These are phyloP conservation scores for Punctularia strigosozonata DNA, from an alignment of 768 basidiomycete genomes.

Conservation along the genomic window DNA sequence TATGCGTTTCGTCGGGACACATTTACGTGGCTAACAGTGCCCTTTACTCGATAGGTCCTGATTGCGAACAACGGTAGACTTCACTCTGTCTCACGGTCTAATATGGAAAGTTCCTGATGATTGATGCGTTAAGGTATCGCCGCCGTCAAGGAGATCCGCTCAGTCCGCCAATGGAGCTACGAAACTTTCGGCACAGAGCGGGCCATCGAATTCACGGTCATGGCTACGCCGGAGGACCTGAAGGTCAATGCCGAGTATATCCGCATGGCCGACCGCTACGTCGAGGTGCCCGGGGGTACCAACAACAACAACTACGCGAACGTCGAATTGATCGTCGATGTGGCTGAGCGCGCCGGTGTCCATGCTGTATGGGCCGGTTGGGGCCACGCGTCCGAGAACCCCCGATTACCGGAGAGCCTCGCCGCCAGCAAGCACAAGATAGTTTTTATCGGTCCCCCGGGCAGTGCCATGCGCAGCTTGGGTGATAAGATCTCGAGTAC, in stretches of 20 bases:
- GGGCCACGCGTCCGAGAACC: conserved; percentile 99
- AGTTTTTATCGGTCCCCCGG: conserved; percentile 98
- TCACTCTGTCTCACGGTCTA: neutral
- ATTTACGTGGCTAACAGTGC: conserved; percentile 5
- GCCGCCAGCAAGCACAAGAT: conserved; percentile 90
- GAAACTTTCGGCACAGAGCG: conserved; percentile 97
- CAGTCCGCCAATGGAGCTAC: conserved; percentile 98
- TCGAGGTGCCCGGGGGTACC: conserved; percentile 95
- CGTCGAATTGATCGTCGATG: conserved; percentile 96
- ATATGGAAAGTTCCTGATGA: conserved; percentile 3
- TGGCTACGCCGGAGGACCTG: conserved; percentile 98
- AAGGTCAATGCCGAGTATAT: conserved; percentile 99
- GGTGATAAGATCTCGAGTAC: conserved; percentile 99
- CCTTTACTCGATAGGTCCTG: conserved; percentile 53
- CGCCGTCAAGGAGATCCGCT: conserved; percentile 98
- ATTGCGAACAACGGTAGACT: conserved; percentile 94
- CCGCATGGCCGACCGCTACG: conserved; percentile 98
- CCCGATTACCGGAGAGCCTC: conserved; percentile 87
- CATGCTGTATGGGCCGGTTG: conserved; percentile 99
- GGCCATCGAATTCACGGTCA: conserved; percentile 96
- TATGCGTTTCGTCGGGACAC: conserved; percentile 10
- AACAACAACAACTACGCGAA: conserved; percentile 99
- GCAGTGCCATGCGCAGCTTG: conserved; percentile 96
- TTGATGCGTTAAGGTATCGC: conserved; percentile 67
- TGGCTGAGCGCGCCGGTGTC: conserved; percentile 93